Percentiles rank a stretch among this genome's conserved stretches.
Evolutionary conservation across 2,329 filamentous ascomycete species (phyloP).

Genomic region (Stachybotrys chartarum): DNA sequence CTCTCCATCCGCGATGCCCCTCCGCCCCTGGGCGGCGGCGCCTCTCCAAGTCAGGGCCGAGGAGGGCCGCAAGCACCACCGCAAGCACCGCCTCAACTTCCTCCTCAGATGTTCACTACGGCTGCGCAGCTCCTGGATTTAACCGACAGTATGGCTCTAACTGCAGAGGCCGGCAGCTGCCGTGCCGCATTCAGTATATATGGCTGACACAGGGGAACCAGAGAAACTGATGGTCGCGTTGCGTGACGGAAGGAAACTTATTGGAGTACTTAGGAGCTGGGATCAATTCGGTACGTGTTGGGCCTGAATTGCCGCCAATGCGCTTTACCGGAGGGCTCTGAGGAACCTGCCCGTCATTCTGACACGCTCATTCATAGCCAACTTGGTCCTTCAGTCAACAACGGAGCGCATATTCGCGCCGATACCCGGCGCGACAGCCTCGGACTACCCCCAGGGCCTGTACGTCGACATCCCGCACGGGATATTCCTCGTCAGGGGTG

Average conservation of each 20-base stretch:
- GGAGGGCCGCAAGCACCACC: conserved; percentile 17
- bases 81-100: conserved; percentile 56
- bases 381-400: conserved; percentile 90
- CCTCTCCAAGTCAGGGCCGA: conserved; percentile 19
- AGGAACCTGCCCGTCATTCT: neutral
- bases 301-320: neutral
- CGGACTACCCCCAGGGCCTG: conserved; percentile 35
- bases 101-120: conserved; percentile 97
- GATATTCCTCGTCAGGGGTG: conserved; percentile 85
- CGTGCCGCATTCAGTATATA: neutral
- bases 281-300: conserved; percentile 81
- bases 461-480: conserved; percentile 84
- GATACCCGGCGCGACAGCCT: conserved; percentile 32
- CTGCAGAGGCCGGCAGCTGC: neutral
- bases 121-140: conserved; percentile 92
- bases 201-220: conserved; percentile 31
- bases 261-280: conserved; percentile 90
- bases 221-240: conserved; percentile 92
- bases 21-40: conserved; percentile 27
- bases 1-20: conserved; percentile 42
- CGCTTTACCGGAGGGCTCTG: neutral
- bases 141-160: conserved; percentile 74
- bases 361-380: conserved; percentile 49
- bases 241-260: conserved; percentile 87
- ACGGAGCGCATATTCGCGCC: conserved; percentile 76